Evolutionary conservation across 129 eudicot species (phyloP), one percentile per base, ranked within the genome.

Genomic region (Artemisia argyi): DNA sequence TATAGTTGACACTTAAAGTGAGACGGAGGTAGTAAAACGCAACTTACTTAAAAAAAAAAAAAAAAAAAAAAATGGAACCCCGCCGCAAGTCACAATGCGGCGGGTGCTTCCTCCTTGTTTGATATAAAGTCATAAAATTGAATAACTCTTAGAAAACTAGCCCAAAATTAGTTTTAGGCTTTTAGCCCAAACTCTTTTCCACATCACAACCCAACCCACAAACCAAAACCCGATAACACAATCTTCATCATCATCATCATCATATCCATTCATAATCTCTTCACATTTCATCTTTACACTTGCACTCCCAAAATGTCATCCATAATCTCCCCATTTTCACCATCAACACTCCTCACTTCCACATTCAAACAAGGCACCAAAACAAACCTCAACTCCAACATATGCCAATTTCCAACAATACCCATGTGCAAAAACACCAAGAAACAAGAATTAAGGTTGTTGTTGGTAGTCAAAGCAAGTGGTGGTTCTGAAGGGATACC

Each of bases 361-460:
- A 69, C 50, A 8, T n/a, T 3, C 10, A 49, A 2, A n/a, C 53
- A 59, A 65, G 96, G 92, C 3, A 89, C 78, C 74, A 72, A 66
- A 9, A 78, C 50, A 60, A 73, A 26, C 42, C 81, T 89, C 32
- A 82, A 74, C 61, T 50, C 75, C 61, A 79, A 58, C 78, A 50
- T 73, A n/a, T 57, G 54, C 47, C 79, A 74, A 10, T 70, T 81
- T 60, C 71, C 82, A 71, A 8, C 24, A 48, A 18, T 32, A 49
- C 18, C 48, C 50, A 47, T 28, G 16, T 71, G 18, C 65, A 47
- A 49, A 49, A 39, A 7, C 70, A 17, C 12, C 76, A 71, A 58
- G 20, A 10, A 58, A 58, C 15, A 58, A 58, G 60, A 63, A 77
- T 48, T 80, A 7, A 68, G 46, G 46, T 89, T 13, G 84, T 86